These are phyloP conservation scores for Paxillus rubicundulus DNA, from an alignment of 768 basidiomycete species.

Conservation along the genomic window DNA sequence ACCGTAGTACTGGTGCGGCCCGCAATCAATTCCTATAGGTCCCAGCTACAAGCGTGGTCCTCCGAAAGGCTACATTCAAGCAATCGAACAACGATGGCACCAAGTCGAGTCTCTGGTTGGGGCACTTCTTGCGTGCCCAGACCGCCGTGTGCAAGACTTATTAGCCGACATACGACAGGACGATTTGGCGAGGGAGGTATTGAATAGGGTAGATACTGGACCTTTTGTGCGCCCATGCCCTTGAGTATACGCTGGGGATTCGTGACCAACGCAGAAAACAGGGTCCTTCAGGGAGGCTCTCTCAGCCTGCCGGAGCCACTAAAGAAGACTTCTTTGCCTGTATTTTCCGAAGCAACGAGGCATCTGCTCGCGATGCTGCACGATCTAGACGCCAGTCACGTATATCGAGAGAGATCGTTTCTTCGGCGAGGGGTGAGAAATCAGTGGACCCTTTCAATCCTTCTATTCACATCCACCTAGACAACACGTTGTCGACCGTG, in stretches of 20 bases:
- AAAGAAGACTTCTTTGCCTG: slow-evolving; percentile 81
- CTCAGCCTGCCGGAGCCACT: slow-evolving; percentile 58
- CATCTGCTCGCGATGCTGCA: slow-evolving; percentile 49
- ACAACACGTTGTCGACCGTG: slow-evolving; percentile 55
- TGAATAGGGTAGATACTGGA: slow-evolving; percentile 72
- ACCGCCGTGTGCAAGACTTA: slow-evolving; percentile 59
- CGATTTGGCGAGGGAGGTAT: slow-evolving; percentile 72
- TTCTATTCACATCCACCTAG: slow-evolving; percentile 31
- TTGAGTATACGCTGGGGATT: background rate
- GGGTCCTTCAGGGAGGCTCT: slow-evolving; percentile 68
- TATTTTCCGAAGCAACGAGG: slow-evolving; percentile 59
- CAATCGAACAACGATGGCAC: slow-evolving; percentile 89
- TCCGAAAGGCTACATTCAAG: slow-evolving; percentile 89
- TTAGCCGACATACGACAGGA: slow-evolving; percentile 67
- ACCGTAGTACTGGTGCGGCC: background rate
- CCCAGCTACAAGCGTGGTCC: slow-evolving; percentile 82
- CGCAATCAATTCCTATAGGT: slow-evolving; percentile 38
- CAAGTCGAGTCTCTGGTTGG: slow-evolving; percentile 90
- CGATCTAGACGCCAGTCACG: slow-evolving; percentile 71
- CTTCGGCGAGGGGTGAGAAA: slow-evolving; percentile 55
- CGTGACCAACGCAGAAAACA: slow-evolving; percentile 27
- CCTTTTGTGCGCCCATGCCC: slow-evolving; percentile 58
- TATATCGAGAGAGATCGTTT: slow-evolving; percentile 77
- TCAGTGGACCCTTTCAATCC: slow-evolving; percentile 1
- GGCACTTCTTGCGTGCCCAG: slow-evolving; percentile 70